Base-by-base conservation (phyloP, 805 yeast species). In the Nakazawaea populi region DNA sequence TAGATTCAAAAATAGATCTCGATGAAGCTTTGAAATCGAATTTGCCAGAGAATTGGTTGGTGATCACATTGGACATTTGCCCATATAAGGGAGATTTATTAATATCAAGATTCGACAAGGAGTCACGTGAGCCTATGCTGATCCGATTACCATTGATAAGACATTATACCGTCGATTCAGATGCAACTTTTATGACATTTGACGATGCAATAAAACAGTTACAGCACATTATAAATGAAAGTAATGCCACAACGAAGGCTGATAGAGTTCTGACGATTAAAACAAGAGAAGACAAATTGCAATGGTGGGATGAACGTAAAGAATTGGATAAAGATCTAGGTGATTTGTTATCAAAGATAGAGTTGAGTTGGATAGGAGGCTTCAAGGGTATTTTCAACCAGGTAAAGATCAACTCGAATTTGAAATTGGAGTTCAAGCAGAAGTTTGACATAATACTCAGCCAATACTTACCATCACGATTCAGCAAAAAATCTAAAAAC, bases 271-370 rank as follows among this genome's bases (percentile, higher is more conserved):
- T 79, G 0, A 60, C 58, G 1, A 78, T 87, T 1, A 69, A 61
- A 4, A 74, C 89, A 0, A 73, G 76, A 43, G 84, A 81, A 41
- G 85, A 83, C 32, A 72, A 89, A 46, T 75, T 74, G 44, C 55
- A 68, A 6, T 92, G 97, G 97, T 94, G 97, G 96, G 73, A 74
- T 40, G 68, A 70, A 31, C 69, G 97, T 46, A 79, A 78, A 50
- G 66, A 64, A 0, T 68, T 90, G 14, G 97, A 92, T 63, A 62
- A 69, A 8, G 65, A 75, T 44, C 60, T 92, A 48, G 63, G 74
- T 39, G 64, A 63, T 1, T 64, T 90, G n/a, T 61, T 92, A n/a
- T 58, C 62, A 1, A 70, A 70, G 34, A 75, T 88, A 7, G 92
- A 89, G 49, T 63, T 64, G 27, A 68, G 70, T 50, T 88, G 97